phyloP scores from a whole-genome alignment of 768 basidiomycete genomes.

The Trametes cinnabarina region DNA sequence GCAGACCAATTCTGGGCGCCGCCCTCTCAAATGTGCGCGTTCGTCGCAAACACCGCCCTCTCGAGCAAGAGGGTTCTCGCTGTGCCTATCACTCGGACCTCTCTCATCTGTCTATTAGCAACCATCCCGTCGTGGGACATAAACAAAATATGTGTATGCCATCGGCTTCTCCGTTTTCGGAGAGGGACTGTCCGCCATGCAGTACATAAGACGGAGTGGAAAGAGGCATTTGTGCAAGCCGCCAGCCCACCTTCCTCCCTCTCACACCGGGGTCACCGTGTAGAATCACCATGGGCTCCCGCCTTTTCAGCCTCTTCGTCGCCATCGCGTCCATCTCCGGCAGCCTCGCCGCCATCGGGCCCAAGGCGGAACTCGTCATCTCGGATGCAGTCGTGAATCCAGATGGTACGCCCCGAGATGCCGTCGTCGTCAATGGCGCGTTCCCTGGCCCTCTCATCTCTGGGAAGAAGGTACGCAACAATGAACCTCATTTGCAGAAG shows the following conservation, averaged over 20 bases:
- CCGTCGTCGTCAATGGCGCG: constrained; percentile 9
- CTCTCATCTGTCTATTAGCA: neutral
- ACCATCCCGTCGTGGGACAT: neutral
- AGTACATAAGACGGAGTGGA: neutral
- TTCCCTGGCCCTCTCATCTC: constrained; percentile 16
- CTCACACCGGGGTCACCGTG: neutral
- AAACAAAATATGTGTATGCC: neutral
- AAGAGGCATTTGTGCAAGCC: neutral
- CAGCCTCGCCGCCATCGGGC: neutral
- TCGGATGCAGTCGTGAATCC: constrained; percentile 8
- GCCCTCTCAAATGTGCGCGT: neutral
- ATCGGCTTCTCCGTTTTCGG: neutral
- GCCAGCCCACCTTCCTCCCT: neutral
- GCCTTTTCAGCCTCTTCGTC: neutral
- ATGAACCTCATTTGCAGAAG: too few relatives aligned
- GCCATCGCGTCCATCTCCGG: neutral
- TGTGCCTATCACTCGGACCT: neutral
- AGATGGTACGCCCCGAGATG: constrained; percentile 10
- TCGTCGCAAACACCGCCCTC: neutral
- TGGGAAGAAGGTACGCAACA: constrained; percentile 14
- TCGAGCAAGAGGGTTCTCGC: neutral
- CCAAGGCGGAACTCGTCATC: constrained; percentile 4
- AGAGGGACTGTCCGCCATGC: neutral
- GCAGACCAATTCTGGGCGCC: neutral
- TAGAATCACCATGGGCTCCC: neutral